Evolutionary conservation across 1,284 basidiomycete species (phyloP), one percentile per base, ranked within the genome.

Genomic region (Ceraceosorus bombacis): DNA sequence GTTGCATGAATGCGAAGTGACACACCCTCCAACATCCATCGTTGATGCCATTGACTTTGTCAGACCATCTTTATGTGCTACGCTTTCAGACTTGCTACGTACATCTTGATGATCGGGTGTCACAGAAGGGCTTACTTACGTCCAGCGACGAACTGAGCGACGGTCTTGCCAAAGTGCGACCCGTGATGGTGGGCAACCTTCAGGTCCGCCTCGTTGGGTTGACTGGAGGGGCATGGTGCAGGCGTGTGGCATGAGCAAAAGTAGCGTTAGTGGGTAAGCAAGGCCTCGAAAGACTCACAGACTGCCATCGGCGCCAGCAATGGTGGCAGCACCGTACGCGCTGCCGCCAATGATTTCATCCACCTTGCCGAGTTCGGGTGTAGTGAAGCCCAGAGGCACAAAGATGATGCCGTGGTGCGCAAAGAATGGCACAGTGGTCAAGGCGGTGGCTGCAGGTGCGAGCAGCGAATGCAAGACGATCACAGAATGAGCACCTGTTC

Each of bases 381-480:
- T 63, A 7, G 17, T 5, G 57, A 66, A 71, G 5, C 70, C 69
- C 48, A 60, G 37, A 2, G 70, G 70, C 4, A 72, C 70, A 41
- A 56, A 67, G 58, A 55, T 70, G 43, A 72, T 61, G 15, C 71
- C 71, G 43, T 70, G 70, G 64, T 73, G 71, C 6, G 58, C 63
- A 38, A 73, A 70, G 59, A 64, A 73, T 15, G 71, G 70, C 27
- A 68, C 58, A 13, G 69, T 73, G 41, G 71, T 71, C 38, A 72
- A 64, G 49, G 66, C 64, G 1, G 71, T 72, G 37, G 69, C 43
- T 46, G 43, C 43, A 15, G 43, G 10, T 10, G 43, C 43, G 43
- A 10, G 43, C 15, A 27, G 27, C 27, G 6, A 46, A 15, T 41
- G 12, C 48, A n/a, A 41, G 38, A n/a, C 46, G 38, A 27, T 13